Evolutionary conservation across 495 filamentous ascomycete species (phyloP).

Genomic region (Hypoxylon perforatum): DNA sequence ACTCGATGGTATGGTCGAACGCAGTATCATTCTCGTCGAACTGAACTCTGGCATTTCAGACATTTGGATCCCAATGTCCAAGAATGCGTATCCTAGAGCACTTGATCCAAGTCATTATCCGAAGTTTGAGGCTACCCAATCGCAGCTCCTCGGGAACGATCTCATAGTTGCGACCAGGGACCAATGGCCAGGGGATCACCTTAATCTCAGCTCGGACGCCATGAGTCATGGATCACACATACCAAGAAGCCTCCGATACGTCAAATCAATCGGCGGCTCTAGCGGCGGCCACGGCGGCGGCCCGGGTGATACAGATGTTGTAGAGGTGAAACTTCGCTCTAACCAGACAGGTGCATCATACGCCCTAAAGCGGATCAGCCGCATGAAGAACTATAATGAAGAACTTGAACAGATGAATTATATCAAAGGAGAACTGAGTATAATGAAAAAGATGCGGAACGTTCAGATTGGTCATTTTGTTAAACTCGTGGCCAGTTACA

Average conservation of each 20-base stretch:
- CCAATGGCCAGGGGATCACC: neutral
- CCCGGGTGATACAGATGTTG: neutral
- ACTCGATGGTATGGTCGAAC: neutral
- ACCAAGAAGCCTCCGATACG: no score
- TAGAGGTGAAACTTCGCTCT: neutral
- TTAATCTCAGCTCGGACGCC: neutral
- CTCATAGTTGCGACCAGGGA: neutral
- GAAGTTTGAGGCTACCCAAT: neutral
- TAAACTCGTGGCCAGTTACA: conserved; percentile 45
- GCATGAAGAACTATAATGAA: neutral
- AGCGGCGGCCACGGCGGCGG: no score
- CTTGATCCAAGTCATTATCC: neutral
- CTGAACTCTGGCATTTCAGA: neutral
- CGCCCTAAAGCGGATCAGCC: neutral
- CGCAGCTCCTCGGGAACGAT: neutral
- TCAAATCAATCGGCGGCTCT: no score
- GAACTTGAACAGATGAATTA: neutral
- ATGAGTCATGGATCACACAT: no score
- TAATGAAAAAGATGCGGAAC: neutral
- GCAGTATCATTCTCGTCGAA: neutral
- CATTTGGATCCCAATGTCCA: neutral
- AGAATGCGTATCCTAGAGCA: neutral
- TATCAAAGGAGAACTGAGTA: neutral
- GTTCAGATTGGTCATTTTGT: neutral
- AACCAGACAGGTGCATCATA: neutral